Evolutionary conservation across 2,329 filamentous ascomycete species (phyloP).

Genomic region (Camillea tinctor): DNA sequence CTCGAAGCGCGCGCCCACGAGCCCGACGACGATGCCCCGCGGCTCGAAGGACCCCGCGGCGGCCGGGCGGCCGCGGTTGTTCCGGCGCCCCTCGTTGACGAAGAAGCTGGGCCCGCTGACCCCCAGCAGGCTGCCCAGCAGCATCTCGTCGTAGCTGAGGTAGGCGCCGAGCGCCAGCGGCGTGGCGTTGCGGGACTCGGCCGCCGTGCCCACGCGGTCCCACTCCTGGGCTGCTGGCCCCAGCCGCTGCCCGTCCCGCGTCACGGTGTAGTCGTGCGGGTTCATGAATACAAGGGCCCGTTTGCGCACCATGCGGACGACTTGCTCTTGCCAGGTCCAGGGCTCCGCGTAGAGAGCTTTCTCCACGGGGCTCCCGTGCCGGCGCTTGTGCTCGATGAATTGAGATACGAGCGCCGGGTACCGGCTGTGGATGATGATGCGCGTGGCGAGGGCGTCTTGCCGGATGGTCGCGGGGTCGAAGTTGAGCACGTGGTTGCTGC

Average conservation of each 20-base stretch:
- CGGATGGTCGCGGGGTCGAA: conserved; percentile 19
- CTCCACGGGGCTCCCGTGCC: conserved; percentile 22
- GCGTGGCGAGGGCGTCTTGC: conserved; percentile 23
- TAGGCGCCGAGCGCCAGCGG: conserved; percentile 24
- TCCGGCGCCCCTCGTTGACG: conserved; percentile 30
- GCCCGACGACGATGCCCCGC: conserved; percentile 32
- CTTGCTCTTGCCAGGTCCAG: conserved; percentile 25
- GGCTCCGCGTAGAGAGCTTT: conserved; percentile 18
- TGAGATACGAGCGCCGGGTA: conserved; percentile 25
- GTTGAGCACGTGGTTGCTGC: conserved; percentile 24
- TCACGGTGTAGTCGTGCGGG: conserved; percentile 20
- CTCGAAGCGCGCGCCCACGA: conserved; percentile 35
- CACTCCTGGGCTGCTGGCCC: conserved; percentile 16
- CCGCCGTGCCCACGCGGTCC: conserved; percentile 28
- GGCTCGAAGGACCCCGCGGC: conserved; percentile 21
- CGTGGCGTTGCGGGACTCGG: conserved; percentile 13
- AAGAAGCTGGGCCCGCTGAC: conserved; percentile 32
- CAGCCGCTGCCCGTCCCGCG: conserved; percentile 16
- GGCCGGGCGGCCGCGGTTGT: conserved; percentile 16
- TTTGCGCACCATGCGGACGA: conserved; percentile 26
- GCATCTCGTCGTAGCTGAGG: conserved; percentile 36
- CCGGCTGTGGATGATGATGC: conserved; percentile 27
- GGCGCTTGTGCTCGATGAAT: conserved; percentile 30
- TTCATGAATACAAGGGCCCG: conserved; percentile 27
- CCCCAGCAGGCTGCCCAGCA: conserved; percentile 32